A percentile compares a stretch with the other conserved stretches of the same genome.
Conservation (phyloP, 2,329 filamentous ascomycete species). For the Colletotrichum limetticola region DNA sequence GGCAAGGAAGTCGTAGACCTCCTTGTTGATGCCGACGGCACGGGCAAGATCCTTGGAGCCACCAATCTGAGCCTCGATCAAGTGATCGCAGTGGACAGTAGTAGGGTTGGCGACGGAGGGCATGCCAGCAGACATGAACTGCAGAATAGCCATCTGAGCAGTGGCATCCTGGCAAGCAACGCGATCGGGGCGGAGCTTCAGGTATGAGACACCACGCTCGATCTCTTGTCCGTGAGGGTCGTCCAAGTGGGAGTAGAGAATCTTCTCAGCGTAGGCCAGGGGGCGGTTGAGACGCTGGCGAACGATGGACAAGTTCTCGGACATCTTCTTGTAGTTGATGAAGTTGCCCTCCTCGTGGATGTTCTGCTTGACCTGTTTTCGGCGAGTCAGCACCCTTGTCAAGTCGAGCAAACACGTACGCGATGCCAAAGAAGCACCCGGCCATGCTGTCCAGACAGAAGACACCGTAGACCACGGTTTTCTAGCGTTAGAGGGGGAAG, state of each 20-base stretch:
- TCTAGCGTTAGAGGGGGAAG: background rate
- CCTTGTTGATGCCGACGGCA: slow-evolving; percentile 8
- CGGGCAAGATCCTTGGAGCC: slow-evolving; percentile 14
- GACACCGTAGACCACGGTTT: no score
- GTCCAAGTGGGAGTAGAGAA: slow-evolving; percentile 20
- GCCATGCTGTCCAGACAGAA: background rate
- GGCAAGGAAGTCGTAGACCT: slow-evolving; percentile 94
- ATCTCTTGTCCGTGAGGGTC: slow-evolving; percentile 1
- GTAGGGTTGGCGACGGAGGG: slow-evolving; percentile 27
- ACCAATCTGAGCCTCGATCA: slow-evolving; percentile 23
- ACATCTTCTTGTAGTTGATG: slow-evolving; percentile 99
- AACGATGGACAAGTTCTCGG: slow-evolving; percentile 94
- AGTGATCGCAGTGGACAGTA: slow-evolving; percentile 33
- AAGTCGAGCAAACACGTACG: background rate
- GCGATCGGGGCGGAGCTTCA: slow-evolving; percentile 21
- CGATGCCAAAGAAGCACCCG: background rate
- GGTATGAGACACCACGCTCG: slow-evolving; percentile 16
- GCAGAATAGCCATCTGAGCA: slow-evolving; percentile 35
- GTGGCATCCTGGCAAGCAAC: slow-evolving; percentile 35
- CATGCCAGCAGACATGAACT: slow-evolving; percentile 35
- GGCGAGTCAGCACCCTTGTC: slow-evolving; percentile 10
- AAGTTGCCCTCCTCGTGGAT: slow-evolving; percentile 96
- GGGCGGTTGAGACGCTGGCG: slow-evolving; percentile 84
- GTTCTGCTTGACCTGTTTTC: slow-evolving; percentile 83
- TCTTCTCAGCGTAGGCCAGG: slow-evolving; percentile 30